These are phyloP conservation scores for Candida hispaniensis DNA, from an alignment of 805 yeast genomes.

Conservation along the genomic window DNA sequence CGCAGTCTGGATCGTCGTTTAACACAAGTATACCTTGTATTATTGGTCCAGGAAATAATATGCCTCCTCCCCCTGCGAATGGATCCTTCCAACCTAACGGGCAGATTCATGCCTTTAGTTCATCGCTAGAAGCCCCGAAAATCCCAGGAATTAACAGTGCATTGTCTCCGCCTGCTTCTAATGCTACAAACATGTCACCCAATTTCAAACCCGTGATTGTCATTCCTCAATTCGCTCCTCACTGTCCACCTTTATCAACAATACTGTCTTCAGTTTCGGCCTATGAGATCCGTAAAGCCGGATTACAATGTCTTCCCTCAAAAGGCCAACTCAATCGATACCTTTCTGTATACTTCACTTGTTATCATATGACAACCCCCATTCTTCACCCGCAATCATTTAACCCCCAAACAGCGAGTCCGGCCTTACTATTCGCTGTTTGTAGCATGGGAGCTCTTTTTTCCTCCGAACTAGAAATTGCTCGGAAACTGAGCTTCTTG, in stretches of 20 bases:
- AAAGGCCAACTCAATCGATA: conserved; percentile 26
- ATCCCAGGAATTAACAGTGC: too few species aligned
- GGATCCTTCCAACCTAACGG: too few species aligned
- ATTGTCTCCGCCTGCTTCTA: too few species aligned
- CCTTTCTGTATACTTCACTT: conserved; percentile 26
- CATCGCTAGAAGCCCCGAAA: too few species aligned
- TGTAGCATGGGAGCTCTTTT: conserved; percentile 29
- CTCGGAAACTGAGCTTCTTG: conserved; percentile 24
- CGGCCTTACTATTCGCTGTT: conserved; percentile 27
- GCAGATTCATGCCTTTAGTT: too few species aligned
- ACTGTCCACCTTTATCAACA: conserved; percentile 17
- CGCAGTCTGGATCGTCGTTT: too few species aligned
- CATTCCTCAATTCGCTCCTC: conserved; percentile 15
- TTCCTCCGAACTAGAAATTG: conserved; percentile 24
- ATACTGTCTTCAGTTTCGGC: conserved; percentile 18
- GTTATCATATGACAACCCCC: conserved; percentile 29
- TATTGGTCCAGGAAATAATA: too few species aligned
- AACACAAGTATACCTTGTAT: too few species aligned
- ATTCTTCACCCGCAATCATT: conserved; percentile 29
- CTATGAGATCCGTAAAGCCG: conserved; percentile 18
- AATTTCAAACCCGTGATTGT: too few species aligned
- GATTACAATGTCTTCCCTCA: conserved; percentile 20
- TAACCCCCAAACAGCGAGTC: conserved; percentile 25
- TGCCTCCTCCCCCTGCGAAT: too few species aligned
- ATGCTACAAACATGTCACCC: too few species aligned